phyloP scores from a whole-genome alignment of 495 filamentous ascomycete species.

The Hypoxylon perforatum region DNA sequence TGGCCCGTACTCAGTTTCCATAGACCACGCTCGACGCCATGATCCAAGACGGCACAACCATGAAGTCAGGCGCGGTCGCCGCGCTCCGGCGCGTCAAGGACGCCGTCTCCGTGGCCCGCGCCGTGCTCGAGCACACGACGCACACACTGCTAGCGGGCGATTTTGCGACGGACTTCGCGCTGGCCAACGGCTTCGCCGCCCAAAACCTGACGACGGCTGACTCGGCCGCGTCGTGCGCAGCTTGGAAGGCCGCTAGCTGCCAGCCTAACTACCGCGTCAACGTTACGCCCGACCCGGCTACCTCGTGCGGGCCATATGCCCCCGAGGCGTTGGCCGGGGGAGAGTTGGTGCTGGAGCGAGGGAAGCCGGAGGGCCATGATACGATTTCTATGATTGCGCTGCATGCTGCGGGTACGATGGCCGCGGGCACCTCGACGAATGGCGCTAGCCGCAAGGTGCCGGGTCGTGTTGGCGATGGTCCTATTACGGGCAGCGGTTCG shows the following conservation, averaged over 20 bases:
- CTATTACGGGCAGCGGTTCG: constrained; percentile 59
- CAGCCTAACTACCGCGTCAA: constrained; percentile 56
- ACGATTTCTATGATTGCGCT: constrained; percentile 62
- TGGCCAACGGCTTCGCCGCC: constrained; percentile 55
- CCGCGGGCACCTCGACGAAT: constrained; percentile 61
- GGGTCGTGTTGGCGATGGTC: constrained; percentile 60
- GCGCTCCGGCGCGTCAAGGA: constrained; percentile 56
- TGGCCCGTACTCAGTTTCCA: background rate
- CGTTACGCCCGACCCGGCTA: constrained; percentile 48
- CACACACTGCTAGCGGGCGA: constrained; percentile 61
- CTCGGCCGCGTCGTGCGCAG: constrained; percentile 48
- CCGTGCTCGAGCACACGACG: constrained; percentile 56
- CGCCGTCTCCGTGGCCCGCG: constrained; percentile 57
- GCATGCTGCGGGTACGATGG: constrained; percentile 51
- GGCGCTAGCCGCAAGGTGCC: constrained; percentile 60
- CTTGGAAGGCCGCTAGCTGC: constrained; percentile 52
- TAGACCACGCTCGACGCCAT: constrained; percentile 60
- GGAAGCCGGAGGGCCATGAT: constrained; percentile 47
- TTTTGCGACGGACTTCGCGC: constrained; percentile 57
- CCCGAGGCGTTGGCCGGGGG: constrained; percentile 31
- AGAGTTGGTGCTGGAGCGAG: background rate
- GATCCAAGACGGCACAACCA: constrained; percentile 56
- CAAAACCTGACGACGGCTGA: constrained; percentile 52
- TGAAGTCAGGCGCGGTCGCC: constrained; percentile 59
- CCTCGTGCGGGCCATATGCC: constrained; percentile 56